phyloP scores from a whole-genome alignment of 2,329 filamentous ascomycete species.

The Aspergillus brasiliensis region DNA sequence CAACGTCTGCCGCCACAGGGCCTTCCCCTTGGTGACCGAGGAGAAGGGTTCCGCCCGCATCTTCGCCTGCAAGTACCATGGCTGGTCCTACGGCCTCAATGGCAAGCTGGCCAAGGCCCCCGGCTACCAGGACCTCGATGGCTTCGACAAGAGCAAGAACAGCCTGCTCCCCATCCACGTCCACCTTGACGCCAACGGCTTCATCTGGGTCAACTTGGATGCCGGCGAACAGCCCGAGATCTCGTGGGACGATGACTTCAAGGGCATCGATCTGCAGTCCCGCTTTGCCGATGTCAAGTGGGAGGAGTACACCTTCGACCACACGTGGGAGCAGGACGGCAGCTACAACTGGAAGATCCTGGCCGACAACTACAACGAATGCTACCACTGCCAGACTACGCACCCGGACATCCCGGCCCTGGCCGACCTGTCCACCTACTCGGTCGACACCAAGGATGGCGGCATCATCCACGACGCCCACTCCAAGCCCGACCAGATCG shows the following conservation, averaged over 20 bases:
- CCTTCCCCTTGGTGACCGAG: slow-evolving; percentile 58
- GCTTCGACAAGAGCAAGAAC: slow-evolving; percentile 59
- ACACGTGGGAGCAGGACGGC: slow-evolving; percentile 59
- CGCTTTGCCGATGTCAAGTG: slow-evolving; percentile 53
- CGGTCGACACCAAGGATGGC: slow-evolving; percentile 50
- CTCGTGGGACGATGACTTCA: slow-evolving; percentile 57
- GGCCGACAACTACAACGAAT: slow-evolving; percentile 64
- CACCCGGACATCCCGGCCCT: slow-evolving; percentile 36
- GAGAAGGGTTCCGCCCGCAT: slow-evolving; percentile 53
- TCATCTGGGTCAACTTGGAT: slow-evolving; percentile 63
- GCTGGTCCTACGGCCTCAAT: slow-evolving; percentile 61
- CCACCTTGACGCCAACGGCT: slow-evolving; percentile 56
- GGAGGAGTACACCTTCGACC: slow-evolving; percentile 59
- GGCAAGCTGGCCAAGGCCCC: slow-evolving; percentile 63
- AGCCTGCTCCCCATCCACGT: slow-evolving; percentile 58
- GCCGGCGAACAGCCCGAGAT: slow-evolving; percentile 48
- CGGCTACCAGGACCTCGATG: slow-evolving; percentile 56
- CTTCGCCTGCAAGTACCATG: slow-evolving; percentile 62
- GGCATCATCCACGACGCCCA: slow-evolving; percentile 54
- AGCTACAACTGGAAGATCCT: slow-evolving; percentile 64
- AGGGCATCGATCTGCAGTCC: slow-evolving; percentile 49
- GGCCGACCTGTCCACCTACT: slow-evolving; percentile 58
- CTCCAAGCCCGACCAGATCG: slow-evolving; percentile 52
- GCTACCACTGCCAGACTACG: slow-evolving; percentile 29
- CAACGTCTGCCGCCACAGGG: slow-evolving; percentile 62